Base-by-base conservation (phyloP, 495 filamentous ascomycete species). In the Hyaloscypha hepaticicola region DNA sequence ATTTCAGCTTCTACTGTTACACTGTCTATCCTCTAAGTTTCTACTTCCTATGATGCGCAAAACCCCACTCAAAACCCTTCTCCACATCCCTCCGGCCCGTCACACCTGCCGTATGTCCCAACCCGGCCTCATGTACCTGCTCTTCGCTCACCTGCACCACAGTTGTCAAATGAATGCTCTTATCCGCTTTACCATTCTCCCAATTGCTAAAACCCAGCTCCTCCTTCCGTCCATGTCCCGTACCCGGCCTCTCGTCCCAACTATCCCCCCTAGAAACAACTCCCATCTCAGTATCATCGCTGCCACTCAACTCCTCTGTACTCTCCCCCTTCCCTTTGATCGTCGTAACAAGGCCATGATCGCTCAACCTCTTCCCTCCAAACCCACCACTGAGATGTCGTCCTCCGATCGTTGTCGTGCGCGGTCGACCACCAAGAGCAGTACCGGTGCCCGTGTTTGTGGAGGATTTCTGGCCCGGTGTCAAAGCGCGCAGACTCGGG, bases 291-390 rank as follows among this genome's bases (percentile, higher is more conserved):
- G 45, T 59, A 41, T 49, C 55, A 38, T 59, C 60, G 38, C 29
- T 24, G 12, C 27, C 19, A 16, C 55, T 55, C 19, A 67, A 29
- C 27, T 67, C 65, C 26, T 67, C 65, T 1, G 58, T 61, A 27
- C 64, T 66, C 26, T 67, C 65, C 1, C 56, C 65, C n/a, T 63
- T 63, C 19, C 65, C 60, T 12, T 48, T 41, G 21, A 67, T 63
- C 2, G 60, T 64, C 2, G 60, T 63, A 1, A 51, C 51, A 5
- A 63, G 49, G 1, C 60, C 55, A 28, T 21, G 61, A 12, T 61
- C 51, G 29, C 58, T 50, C 16, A 49, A 26, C 14, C 58, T 8
- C 65, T 67, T 67, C 6, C 60, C 48, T 24, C 53, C 48, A 25
- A 60, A 60, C 14, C n/a, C 28, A 12, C 55, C 59, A 25, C 51